Evolutionary conservation across 73 alveolate genomes (phyloP).

Genomic region (Blepharisma stoltei): DNA sequence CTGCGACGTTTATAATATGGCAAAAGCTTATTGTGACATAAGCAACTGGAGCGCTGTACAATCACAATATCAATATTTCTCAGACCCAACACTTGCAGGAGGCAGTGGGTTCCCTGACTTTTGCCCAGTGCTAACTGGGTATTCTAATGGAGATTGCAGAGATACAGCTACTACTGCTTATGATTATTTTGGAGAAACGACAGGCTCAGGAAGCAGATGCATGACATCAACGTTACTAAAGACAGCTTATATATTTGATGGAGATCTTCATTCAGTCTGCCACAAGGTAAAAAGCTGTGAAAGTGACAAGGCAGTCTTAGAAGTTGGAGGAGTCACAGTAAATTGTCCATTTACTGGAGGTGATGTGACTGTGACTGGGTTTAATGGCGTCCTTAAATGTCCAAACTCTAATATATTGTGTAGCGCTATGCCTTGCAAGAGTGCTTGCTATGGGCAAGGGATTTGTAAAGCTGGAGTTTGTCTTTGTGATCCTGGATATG

Average conservation of each 20-base stretch:
- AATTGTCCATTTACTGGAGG: constrained; percentile 31
- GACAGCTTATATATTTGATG: background rate
- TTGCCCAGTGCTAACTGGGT: constrained; percentile 34
- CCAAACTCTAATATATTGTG: constrained; percentile 19
- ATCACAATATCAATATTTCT: constrained; percentile 3
- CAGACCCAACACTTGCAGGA: constrained; percentile 36
- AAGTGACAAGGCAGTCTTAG: background rate
- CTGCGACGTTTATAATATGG: background rate
- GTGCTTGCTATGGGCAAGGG: constrained; percentile 1
- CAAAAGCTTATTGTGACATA: background rate
- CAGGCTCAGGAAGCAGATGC: background rate
- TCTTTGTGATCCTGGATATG: background rate
- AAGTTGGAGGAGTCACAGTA: background rate
- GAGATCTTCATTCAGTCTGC: background rate
- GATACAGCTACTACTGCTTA: constrained; percentile 36
- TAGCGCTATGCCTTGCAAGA: background rate
- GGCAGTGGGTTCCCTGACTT: background rate
- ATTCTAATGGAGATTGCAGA: constrained; percentile 45
- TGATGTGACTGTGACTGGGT: background rate
- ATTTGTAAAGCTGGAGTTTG: background rate
- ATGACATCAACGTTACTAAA: background rate
- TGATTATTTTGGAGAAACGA: background rate
- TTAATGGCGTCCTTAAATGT: background rate
- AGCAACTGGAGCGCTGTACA: background rate
- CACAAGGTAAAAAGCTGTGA: background rate